Base-by-base conservation (phyloP, 345 rosid genomes). In the Citropsis articulata region DNA sequence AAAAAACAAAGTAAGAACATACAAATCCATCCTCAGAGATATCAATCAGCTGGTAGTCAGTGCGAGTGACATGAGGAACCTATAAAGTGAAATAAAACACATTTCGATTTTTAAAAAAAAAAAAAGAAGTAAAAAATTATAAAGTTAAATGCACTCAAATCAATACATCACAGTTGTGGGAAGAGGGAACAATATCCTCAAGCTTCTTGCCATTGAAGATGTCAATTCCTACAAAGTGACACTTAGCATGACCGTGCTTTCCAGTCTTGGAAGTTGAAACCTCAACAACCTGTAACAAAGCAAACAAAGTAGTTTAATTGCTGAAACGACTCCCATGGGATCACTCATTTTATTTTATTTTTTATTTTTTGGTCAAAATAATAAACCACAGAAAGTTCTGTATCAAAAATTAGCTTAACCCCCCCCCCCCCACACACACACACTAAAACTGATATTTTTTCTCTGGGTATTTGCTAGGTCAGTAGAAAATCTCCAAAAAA, bases 251-350 rank as follows among this genome's bases (percentile, higher is more conserved):
- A 75, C 96, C 96, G 38, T 91, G 98, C 90, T 90, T 93, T 6
- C 95, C 94, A 0, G 98, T 90, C 88, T 93, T 91, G 27, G 94
- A 91, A 60, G 98, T 93, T 12, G 95, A 93, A 81, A 91, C 97
- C 83, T 93, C 94, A 73, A 87, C 94, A 73, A 93, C 95, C 97
- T 93, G 85, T 9, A 31, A 71, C 60, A 79, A 8, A 18, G n/a
- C 3, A 27, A 73, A 6, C 33, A 45, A 13, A 45, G 50, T 13
- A 45, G 50, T 45, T 45, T 12, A 45, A 45, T 45, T 13, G 18
- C 50, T 45, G 18, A 45, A 45, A 12, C 18, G 14, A 3, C 18
- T 4, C 5, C 50, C 5, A 4, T 45, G 3, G 18, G 18, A 45
- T 3, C 50, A 18, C 18, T 45, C 50, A 13, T 45, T 45, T 13